phyloP scores from a whole-genome alignment of 441 rosid genomes.

The Brassica hybrid region DNA sequence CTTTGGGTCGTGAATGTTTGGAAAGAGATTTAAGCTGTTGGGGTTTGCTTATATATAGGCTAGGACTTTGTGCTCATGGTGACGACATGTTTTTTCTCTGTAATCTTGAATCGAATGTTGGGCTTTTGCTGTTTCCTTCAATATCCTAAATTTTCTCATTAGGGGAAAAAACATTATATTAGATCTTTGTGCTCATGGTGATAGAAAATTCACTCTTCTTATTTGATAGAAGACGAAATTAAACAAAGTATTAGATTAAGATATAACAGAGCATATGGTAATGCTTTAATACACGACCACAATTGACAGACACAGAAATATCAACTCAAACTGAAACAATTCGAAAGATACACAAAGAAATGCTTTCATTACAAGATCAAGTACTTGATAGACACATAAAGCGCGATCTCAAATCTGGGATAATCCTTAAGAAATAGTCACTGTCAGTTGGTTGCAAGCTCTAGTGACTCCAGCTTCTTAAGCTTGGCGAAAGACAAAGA shows the following conservation, averaged over 20 bases:
- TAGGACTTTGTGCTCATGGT: slow-evolving; percentile 25
- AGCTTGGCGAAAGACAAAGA: not conserved
- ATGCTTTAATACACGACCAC: not conserved
- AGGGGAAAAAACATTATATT: not conserved
- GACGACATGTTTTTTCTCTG: not conserved
- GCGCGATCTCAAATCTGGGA: too few species aligned
- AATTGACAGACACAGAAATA: not conserved
- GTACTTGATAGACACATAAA: too few species aligned
- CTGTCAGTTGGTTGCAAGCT: too few species aligned
- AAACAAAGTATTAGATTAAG: not conserved
- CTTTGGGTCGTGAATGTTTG: slow-evolving; percentile 18
- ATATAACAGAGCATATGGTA: not conserved
- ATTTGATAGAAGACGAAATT: not conserved
- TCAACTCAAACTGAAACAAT: not conserved
- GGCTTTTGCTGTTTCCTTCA: not conserved
- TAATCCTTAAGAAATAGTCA: too few species aligned
- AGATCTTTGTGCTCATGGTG: not conserved
- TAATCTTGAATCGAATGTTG: slow-evolving; percentile 11
- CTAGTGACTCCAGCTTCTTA: not conserved
- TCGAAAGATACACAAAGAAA: too few species aligned
- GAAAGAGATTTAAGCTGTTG: slow-evolving; percentile 12
- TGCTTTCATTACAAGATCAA: too few species aligned
- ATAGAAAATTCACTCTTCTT: not conserved
- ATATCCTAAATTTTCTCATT: not conserved
- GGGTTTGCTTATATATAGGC: slow-evolving; percentile 15